Conservation (phyloP, 2,329 filamentous ascomycete species). For the Penicillium polonicum region DNA sequence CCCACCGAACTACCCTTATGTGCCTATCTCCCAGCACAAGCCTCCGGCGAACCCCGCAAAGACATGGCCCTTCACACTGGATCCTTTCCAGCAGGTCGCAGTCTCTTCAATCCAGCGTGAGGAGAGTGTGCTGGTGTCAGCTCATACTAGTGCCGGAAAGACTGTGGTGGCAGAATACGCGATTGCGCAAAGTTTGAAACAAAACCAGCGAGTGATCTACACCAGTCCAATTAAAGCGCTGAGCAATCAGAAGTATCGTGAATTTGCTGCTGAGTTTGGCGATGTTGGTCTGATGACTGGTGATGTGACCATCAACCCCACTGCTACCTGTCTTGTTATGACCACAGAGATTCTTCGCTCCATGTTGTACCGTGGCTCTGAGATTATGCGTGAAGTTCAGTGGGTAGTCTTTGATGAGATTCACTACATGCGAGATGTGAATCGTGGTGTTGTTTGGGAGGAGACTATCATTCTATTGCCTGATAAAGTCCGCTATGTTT, state of each 20-base stretch:
- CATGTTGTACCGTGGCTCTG: slow-evolving; percentile 96
- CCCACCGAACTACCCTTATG: slow-evolving; percentile 89
- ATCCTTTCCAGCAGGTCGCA: slow-evolving; percentile 94
- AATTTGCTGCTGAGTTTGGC: slow-evolving; percentile 92
- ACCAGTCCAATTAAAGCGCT: slow-evolving; percentile 98
- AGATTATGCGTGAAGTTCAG: slow-evolving; percentile 98
- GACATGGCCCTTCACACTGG: slow-evolving; percentile 83
- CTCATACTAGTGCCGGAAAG: slow-evolving; percentile 96
- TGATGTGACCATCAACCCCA: slow-evolving; percentile 98
- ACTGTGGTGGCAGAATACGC: slow-evolving; percentile 98
- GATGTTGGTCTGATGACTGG: slow-evolving; percentile 98
- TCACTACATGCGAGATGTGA: slow-evolving; percentile 91
- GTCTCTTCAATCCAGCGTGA: slow-evolving; percentile 93
- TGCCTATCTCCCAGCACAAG: slow-evolving; percentile 93
- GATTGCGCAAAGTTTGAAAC: slow-evolving; percentile 93
- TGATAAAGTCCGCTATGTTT: slow-evolving; percentile 98
- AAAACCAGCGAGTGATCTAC: slow-evolving; percentile 98
- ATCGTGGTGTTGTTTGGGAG: slow-evolving; percentile 94
- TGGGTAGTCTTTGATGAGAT: slow-evolving; percentile 99
- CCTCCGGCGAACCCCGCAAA: slow-evolving; percentile 82
- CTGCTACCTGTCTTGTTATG: slow-evolving; percentile 97
- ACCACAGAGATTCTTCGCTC: slow-evolving; percentile 98
- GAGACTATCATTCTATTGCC: slow-evolving; percentile 97
- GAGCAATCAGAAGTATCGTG: slow-evolving; percentile 97
- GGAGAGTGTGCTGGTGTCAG: slow-evolving; percentile 94